phyloP scores from a whole-genome alignment of 2,329 filamentous ascomycete species.

The Fusarium musae region DNA sequence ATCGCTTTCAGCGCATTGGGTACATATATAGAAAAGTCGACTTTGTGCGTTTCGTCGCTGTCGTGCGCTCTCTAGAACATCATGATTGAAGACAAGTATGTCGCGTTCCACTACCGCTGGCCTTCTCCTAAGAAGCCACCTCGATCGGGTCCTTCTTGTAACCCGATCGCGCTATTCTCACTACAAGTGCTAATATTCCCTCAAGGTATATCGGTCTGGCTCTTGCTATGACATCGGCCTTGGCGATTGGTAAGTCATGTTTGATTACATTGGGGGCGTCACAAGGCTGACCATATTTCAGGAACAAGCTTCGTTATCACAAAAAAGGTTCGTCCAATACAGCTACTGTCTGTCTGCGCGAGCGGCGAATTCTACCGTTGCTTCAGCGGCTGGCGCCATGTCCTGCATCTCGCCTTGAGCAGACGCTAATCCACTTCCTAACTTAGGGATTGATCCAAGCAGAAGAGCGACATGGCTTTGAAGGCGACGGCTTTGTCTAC shows the following conservation, averaged over 20 bases:
- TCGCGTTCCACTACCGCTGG: constrained; percentile 18
- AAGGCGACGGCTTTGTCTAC: constrained; percentile 96
- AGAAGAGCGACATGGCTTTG: constrained; percentile 91
- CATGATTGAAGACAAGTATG: constrained; percentile 56
- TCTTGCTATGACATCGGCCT: constrained; percentile 77
- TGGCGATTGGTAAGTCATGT: constrained; percentile 75
- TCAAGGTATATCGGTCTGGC: constrained; percentile 79
- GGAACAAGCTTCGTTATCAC: constrained; percentile 98
- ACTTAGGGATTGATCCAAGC: constrained; percentile 86
- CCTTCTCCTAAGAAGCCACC: constrained; percentile 9
- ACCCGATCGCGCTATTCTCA: not conserved
- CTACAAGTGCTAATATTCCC: constrained; percentile 29
- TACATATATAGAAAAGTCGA: not conserved
- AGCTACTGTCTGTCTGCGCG: not conserved
- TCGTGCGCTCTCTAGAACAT: constrained; percentile 32
- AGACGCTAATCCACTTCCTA: constrained; percentile 19
- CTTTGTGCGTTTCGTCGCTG: constrained; percentile 32
- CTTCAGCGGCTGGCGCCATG: not conserved
- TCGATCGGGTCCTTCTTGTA: constrained; percentile 5
- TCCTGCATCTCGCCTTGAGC: not conserved
- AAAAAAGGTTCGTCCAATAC: constrained; percentile 77
- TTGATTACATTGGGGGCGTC: not conserved
- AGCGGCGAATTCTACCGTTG: not conserved
- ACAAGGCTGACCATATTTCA: constrained; percentile 51
- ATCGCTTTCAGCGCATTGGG: constrained; percentile 25